Percentiles rank a stretch among this genome's conserved stretches.
phyloP scores from a whole-genome alignment of 1,139 yeast genomes.

The Taphrina flavorubra region DNA sequence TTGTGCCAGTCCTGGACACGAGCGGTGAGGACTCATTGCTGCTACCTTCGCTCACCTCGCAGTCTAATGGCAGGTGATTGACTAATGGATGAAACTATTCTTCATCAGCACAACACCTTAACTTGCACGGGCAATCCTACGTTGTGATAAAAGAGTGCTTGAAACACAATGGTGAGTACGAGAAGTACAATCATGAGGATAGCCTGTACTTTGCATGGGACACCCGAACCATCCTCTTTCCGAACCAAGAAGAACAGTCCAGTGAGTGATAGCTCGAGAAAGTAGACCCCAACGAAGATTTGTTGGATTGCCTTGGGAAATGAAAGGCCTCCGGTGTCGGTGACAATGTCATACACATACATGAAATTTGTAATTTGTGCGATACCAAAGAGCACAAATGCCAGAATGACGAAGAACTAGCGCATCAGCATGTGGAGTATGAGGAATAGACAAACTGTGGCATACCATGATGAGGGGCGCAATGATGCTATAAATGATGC shows the following conservation, averaged over 20 bases:
- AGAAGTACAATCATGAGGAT: constrained; percentile 68
- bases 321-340: constrained; percentile 81
- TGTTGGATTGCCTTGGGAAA: constrained; percentile 89
- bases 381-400: constrained; percentile 73
- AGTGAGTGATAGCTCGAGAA: constrained; percentile 82
- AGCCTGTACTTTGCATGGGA: constrained; percentile 45
- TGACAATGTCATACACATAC: constrained; percentile 68
- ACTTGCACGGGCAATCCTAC: background rate
- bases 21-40: constrained; percentile 16
- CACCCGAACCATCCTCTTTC: constrained; percentile 45
- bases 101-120: background rate
- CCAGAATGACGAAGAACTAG: constrained; percentile 63
- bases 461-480: constrained; percentile 71
- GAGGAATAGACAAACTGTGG: background rate
- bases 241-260: constrained; percentile 83
- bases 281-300: constrained; percentile 82
- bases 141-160: constrained; percentile 61
- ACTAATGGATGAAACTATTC: constrained; percentile 20
- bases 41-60: background rate
- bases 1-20: constrained; percentile 5
- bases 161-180: constrained; percentile 70
- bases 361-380: constrained; percentile 81
- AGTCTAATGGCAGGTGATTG: constrained; percentile 18
- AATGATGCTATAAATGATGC: constrained; percentile 78
- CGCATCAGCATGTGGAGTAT: no score